Evolutionary conservation across 1,139 yeast genomes (phyloP).

Genomic region (Kluyveromyces sp.): DNA sequence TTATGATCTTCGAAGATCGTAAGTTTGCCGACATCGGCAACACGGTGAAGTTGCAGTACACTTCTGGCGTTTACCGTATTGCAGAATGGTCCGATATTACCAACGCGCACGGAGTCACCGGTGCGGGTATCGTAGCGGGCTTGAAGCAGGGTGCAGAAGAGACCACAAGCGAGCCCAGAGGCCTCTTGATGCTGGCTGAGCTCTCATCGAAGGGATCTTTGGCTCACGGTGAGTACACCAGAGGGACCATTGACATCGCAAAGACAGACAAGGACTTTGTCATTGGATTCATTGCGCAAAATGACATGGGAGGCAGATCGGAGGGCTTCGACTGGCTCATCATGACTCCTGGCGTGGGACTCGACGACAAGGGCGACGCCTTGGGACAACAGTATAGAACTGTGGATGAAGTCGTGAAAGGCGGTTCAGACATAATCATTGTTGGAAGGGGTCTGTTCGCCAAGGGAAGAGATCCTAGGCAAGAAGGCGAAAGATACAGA

Average conservation of each 20-base stretch:
- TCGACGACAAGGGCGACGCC: conserved; percentile 95
- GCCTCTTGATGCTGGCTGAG: conserved; percentile 91
- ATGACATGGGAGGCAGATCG: conserved; percentile 72
- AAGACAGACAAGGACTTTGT: conserved; percentile 81
- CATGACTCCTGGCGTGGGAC: conserved; percentile 97
- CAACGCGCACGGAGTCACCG: conserved; percentile 97
- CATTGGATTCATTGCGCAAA: conserved; percentile 93
- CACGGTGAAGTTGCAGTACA: conserved; percentile 89
- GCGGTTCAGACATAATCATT: conserved; percentile 89
- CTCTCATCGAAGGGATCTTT: conserved; percentile 88
- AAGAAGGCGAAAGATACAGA: conserved; percentile 82
- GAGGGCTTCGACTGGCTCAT: conserved; percentile 91
- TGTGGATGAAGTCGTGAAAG: conserved; percentile 70
- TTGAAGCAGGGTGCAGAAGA: conserved; percentile 77
- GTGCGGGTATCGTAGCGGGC: conserved; percentile 87
- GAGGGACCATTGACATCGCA: conserved; percentile 83
- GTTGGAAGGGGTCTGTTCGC: conserved; percentile 97
- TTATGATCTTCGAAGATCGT: conserved; percentile 89
- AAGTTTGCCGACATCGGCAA: conserved; percentile 99
- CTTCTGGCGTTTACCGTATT: conserved; percentile 82
- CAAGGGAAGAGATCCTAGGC: conserved; percentile 86
- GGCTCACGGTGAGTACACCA: conserved; percentile 87
- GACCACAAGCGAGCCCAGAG: conserved; percentile 64
- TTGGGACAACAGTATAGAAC: conserved; percentile 96
- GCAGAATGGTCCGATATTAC: conserved; percentile 96